Conservation (phyloP, 495 filamentous ascomycete species). For the Choiromyces venosus region DNA sequence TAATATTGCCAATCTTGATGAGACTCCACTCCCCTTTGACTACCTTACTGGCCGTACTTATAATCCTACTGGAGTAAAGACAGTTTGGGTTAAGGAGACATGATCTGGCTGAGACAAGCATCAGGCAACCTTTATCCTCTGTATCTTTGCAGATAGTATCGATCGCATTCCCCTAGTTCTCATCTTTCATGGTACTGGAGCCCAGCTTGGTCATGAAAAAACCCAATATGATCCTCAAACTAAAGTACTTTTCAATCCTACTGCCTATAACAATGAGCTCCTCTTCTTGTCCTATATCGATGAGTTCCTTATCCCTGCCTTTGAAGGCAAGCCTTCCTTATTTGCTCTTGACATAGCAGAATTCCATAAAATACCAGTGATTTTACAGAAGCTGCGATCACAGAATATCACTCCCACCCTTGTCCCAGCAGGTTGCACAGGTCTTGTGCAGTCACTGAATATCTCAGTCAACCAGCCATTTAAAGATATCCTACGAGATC, state of each 20-base stretch:
- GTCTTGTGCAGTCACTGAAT: neutral
- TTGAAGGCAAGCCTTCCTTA: too few species aligned
- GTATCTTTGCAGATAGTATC: slow-evolving; percentile 14
- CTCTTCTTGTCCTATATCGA: neutral
- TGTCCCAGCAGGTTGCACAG: neutral
- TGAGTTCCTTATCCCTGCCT: neutral
- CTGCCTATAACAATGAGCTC: neutral
- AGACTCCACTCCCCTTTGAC: slow-evolving; percentile 6
- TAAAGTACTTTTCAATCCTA: neutral
- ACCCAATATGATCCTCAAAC: neutral
- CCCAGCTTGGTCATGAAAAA: neutral
- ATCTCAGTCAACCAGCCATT: slow-evolving; percentile 5
- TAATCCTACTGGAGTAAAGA: slow-evolving; percentile 7
- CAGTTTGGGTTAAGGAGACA: neutral
- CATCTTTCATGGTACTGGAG: slow-evolving; percentile 9
- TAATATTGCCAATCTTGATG: slow-evolving; percentile 5
- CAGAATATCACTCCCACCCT: slow-evolving; percentile 1
- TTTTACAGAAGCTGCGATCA: neutral
- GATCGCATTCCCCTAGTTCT: slow-evolving; percentile 1
- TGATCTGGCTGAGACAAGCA: slow-evolving; percentile 10
- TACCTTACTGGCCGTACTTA: slow-evolving; percentile 9
- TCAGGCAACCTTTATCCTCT: slow-evolving; percentile 17
- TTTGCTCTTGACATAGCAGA: too few species aligned
- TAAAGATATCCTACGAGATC: neutral
- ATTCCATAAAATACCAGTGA: neutral